phyloP scores from a whole-genome alignment of 2,329 filamentous ascomycete species.

The Fusarium stilboides region DNA sequence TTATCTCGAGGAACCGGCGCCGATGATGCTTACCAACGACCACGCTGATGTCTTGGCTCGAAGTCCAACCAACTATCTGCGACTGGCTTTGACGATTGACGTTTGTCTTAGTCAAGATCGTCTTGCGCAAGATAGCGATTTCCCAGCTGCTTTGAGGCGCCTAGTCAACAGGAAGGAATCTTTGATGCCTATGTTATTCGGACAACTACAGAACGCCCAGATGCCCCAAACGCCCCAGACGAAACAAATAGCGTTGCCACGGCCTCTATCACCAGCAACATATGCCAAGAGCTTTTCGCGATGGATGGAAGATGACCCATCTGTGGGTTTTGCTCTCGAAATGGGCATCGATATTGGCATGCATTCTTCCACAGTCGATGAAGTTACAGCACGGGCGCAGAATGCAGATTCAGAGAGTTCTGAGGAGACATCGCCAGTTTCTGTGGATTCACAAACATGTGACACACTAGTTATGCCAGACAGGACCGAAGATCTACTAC shows the following conservation, averaged over 20 bases:
- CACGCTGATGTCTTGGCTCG: constrained; percentile 23
- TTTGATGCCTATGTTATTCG: constrained; percentile 23
- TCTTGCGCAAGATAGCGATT: constrained; percentile 34
- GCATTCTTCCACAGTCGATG: neutral
- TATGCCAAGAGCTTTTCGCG: constrained; percentile 23
- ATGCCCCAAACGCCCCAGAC: neutral
- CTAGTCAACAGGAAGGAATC: constrained; percentile 10
- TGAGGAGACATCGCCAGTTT: neutral
- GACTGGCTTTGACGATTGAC: constrained; percentile 39
- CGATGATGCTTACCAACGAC: neutral
- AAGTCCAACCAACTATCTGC: constrained; percentile 36
- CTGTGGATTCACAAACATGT: neutral
- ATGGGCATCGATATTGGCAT: constrained; percentile 32
- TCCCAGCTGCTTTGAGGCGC: constrained; percentile 19
- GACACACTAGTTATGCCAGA: neutral
- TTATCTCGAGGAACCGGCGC: constrained; percentile 9
- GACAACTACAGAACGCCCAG: constrained; percentile 8
- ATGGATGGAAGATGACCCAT: constrained; percentile 41
- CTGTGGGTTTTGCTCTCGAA: constrained; percentile 33
- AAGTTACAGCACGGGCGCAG: neutral
- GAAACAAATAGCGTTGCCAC: neutral
- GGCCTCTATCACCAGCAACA: constrained; percentile 24
- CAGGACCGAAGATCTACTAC: constrained; percentile 14
- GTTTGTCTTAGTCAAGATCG: constrained; percentile 41
- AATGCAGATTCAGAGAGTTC: neutral